Conservation (phyloP, 371 early-diverging fungal genomes). For the Actinomortierella wolfii region DNA sequence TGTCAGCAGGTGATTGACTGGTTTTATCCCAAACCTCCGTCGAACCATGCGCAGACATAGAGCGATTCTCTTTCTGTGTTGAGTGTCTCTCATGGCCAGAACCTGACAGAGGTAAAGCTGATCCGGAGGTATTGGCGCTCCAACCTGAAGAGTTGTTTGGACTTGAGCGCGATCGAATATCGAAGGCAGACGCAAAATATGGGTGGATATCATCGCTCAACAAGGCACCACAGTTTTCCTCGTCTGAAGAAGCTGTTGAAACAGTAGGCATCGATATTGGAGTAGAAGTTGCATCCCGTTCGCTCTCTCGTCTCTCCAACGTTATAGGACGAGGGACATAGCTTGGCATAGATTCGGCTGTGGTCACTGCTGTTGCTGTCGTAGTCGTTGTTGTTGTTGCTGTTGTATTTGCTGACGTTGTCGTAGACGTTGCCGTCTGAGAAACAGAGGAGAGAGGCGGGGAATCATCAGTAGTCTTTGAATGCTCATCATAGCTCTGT, state of each 20-base stretch:
- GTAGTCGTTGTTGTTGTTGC: background rate
- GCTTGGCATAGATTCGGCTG: background rate
- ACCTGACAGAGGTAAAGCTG: too few relatives aligned
- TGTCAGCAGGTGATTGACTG: too few relatives aligned
- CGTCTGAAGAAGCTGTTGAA: background rate
- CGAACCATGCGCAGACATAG: too few relatives aligned
- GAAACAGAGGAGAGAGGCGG: background rate
- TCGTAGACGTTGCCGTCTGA: background rate
- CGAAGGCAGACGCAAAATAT: conserved; percentile 16
- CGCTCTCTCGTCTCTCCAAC: background rate
- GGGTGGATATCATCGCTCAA: conserved; percentile 11
- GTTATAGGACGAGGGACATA: background rate
- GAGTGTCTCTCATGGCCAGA: too few relatives aligned
- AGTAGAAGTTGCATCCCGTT: background rate
- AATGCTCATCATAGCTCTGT: too few relatives aligned
- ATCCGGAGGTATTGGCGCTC: too few relatives aligned
- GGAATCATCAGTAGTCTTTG: too few relatives aligned
- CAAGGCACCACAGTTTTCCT: background rate
- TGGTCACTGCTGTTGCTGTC: background rate
- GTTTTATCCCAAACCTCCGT: too few relatives aligned
- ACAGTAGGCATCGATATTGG: background rate
- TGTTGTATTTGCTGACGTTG: background rate
- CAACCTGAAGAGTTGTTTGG: background rate
- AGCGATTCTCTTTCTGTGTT: too few relatives aligned
- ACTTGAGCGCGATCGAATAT: background rate